Evolutionary conservation across 2,329 filamentous ascomycete genomes (phyloP).

Genomic region (Verticillium tricorpus): DNA sequence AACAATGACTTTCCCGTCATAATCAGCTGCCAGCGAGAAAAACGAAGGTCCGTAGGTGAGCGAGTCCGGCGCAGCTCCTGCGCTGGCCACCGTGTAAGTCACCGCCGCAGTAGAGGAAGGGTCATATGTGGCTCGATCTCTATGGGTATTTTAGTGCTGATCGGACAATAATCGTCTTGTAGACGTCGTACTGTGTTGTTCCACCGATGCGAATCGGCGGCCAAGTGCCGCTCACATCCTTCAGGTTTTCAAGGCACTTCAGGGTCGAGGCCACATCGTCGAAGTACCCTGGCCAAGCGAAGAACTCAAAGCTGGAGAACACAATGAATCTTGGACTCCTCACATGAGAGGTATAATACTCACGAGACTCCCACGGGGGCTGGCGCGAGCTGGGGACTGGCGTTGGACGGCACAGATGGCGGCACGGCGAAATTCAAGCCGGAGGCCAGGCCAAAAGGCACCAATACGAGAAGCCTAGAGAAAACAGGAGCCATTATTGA

Average conservation of each 20-base stretch:
- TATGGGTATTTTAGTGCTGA: neutral
- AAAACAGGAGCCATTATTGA: neutral
- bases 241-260: constrained; percentile 47
- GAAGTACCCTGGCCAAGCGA: constrained; percentile 51
- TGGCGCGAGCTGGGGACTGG: constrained; percentile 20
- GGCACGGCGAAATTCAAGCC: constrained; percentile 29
- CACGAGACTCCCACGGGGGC: neutral
- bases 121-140: constrained; percentile 48
- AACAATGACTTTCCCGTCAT: constrained; percentile 39
- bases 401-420: constrained; percentile 22
- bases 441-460: constrained; percentile 3
- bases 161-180: too few relatives aligned
- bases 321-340: neutral
- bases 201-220: constrained; percentile 54
- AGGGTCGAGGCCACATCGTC: constrained; percentile 45
- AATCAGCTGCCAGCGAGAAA: constrained; percentile 42
- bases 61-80: constrained; percentile 41
- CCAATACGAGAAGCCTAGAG: neutral
- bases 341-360: neutral
- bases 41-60: constrained; percentile 50
- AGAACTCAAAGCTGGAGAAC: constrained; percentile 46
- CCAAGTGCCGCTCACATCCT: constrained; percentile 43
- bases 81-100: constrained; percentile 41
- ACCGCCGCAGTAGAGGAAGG: constrained; percentile 39
- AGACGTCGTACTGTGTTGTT: constrained; percentile 37